Evolutionary conservation across 2,329 filamentous ascomycete genomes (phyloP).

Genomic region (Colletotrichum orchidophilum): DNA sequence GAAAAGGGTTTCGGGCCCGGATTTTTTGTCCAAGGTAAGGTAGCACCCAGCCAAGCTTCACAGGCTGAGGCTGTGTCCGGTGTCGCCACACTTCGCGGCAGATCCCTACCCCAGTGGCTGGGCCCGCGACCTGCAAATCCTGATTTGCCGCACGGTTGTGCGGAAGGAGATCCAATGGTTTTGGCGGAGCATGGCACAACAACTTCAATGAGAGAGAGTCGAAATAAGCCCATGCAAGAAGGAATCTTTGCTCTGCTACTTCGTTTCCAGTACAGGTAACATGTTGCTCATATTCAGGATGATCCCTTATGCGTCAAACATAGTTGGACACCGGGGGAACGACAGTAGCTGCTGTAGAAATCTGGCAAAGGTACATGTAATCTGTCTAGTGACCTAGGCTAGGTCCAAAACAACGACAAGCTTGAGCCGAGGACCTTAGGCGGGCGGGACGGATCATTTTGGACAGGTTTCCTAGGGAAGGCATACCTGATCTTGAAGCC

Average conservation of each 20-base stretch:
- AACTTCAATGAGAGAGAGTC: neutral
- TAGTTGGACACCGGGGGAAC: neutral
- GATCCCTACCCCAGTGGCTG: slow-evolving; percentile 15
- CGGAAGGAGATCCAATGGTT: slow-evolving; percentile 12
- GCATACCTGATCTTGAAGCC: neutral
- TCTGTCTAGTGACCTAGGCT: neutral
- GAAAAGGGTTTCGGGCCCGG: neutral
- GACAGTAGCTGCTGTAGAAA: neutral
- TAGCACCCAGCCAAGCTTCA: slow-evolving; percentile 7
- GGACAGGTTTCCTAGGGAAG: neutral
- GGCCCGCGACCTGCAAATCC: slow-evolving; percentile 18
- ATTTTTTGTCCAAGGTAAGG: neutral
- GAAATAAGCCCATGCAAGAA: neutral
- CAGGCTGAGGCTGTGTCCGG: slow-evolving; percentile 17
- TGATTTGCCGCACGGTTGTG: slow-evolving; percentile 16
- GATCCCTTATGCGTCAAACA: neutral
- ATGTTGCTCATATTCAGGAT: neutral
- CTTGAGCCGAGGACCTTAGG: neutral
- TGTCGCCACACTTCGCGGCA: slow-evolving; percentile 16
- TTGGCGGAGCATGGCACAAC: neutral
- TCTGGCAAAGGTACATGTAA: neutral
- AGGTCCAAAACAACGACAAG: neutral
- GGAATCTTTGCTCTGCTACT: neutral
- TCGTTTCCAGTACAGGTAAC: neutral
- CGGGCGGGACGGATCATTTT: slow-evolving; percentile 2